These are phyloP conservation scores for Nigrospora oryzae DNA, from an alignment of 2,329 filamentous ascomycete species.

Conservation along the genomic window DNA sequence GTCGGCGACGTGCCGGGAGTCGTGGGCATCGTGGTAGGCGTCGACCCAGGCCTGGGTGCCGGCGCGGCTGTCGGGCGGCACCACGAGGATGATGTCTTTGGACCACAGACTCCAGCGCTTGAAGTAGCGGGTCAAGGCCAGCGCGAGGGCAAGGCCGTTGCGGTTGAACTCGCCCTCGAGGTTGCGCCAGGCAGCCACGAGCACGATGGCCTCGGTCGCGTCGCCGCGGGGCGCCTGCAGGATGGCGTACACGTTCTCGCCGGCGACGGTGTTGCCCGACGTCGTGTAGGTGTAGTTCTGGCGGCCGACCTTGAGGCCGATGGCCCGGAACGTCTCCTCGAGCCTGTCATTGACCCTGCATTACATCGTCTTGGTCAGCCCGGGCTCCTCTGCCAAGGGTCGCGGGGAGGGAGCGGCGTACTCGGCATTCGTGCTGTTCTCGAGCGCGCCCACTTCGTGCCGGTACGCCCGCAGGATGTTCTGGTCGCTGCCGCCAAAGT, in stretches of 20 bases:
- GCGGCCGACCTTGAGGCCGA: slow-evolving; percentile 78
- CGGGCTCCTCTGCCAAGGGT: background rate
- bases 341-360: slow-evolving; percentile 60
- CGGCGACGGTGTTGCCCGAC: slow-evolving; percentile 63
- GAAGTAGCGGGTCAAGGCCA: slow-evolving; percentile 90
- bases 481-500: slow-evolving; percentile 94
- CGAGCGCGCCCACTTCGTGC: slow-evolving; percentile 66
- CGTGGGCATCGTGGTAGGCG: slow-evolving; percentile 88
- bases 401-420: slow-evolving; percentile 21
- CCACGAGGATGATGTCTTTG: slow-evolving; percentile 91
- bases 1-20: slow-evolving; percentile 59
- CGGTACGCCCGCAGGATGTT: slow-evolving; percentile 87
- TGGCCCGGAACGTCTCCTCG: slow-evolving; percentile 64
- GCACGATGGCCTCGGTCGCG: slow-evolving; percentile 91
- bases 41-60: slow-evolving; percentile 96
- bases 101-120: slow-evolving; percentile 98
- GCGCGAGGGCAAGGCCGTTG: slow-evolving; percentile 76
- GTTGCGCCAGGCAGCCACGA: slow-evolving; percentile 84
- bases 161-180: slow-evolving; percentile 71
- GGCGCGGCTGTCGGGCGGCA: slow-evolving; percentile 80
- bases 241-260: slow-evolving; percentile 90
- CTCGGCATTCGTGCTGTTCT: slow-evolving; percentile 43
- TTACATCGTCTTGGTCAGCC: background rate
- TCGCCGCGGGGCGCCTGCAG: slow-evolving; percentile 90
- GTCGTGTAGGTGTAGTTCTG: slow-evolving; percentile 84